These are phyloP conservation scores for Candida insectalens DNA, from an alignment of 805 yeast genomes.

Conservation along the genomic window DNA sequence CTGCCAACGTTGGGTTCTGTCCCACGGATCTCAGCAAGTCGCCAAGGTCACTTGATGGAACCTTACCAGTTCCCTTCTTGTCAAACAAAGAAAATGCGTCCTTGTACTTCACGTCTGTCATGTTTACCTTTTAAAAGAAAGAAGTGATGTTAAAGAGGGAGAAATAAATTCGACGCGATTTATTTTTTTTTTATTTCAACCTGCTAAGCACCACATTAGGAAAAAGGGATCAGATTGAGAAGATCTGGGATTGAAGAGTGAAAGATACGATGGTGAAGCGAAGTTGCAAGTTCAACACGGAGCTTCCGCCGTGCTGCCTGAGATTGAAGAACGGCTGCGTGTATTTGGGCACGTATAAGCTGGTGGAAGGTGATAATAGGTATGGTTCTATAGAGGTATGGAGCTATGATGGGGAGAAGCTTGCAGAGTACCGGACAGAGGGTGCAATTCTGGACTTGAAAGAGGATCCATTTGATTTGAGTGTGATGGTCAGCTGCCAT, in stretches of 20 bases:
- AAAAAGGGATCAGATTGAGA: not conserved
- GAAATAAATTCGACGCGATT: not conserved
- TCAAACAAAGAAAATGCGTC: slow-evolving; percentile 97
- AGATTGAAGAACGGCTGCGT: slow-evolving; percentile 32
- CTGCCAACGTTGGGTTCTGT: slow-evolving; percentile 93
- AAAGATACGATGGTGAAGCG: no score
- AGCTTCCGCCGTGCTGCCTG: slow-evolving; percentile 79
- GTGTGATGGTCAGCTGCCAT: slow-evolving; percentile 53
- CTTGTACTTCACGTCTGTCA: slow-evolving; percentile 36
- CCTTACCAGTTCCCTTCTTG: slow-evolving; percentile 90
- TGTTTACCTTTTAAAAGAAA: not conserved
- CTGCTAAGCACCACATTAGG: not conserved
- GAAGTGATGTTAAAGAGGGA: not conserved
- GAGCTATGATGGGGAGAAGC: slow-evolving; percentile 5
- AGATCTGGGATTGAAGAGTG: no score
- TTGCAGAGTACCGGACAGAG: slow-evolving; percentile 7
- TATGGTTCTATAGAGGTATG: slow-evolving; percentile 51
- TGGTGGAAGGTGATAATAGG: slow-evolving; percentile 50
- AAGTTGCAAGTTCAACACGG: slow-evolving; percentile 29
- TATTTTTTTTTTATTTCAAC: no score
- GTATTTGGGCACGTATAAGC: slow-evolving; percentile 72
- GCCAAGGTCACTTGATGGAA: slow-evolving; percentile 76
- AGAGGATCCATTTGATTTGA: slow-evolving; percentile 42
- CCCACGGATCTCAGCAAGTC: slow-evolving; percentile 95
- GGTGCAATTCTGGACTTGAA: slow-evolving; percentile 77